Evolutionary conservation across 352 stramenopile genomes (phyloP), one percentile per base, ranked within the genome.

Genomic region (Phytophthora litchii): DNA sequence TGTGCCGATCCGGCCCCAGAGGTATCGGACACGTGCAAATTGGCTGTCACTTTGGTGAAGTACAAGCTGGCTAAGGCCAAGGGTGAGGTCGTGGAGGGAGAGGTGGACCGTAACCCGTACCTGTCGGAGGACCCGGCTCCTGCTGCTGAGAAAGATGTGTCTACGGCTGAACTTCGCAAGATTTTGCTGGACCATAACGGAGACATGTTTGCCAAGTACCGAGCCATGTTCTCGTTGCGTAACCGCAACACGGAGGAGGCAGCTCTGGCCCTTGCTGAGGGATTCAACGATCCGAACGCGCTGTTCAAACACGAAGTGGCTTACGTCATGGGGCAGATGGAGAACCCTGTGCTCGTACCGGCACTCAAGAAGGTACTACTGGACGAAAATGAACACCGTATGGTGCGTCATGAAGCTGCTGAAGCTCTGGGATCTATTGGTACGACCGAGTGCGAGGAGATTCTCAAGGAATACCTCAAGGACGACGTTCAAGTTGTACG

Each of bases 141-240:
- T 10, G 89, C 94, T 7, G 70, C 74, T 7, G 74, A 81, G 67
- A 91, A 91, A 57, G 60, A 76, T 31, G 78, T 96, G 45, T 65
- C 80, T 0, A 90, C 88, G 0, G 59, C 70, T 4, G 73, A 92
- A 58, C 83, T 99, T 37, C 89, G 95, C 38, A 62, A 72, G 27
- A 81, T 96, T 42, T 75, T 99, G 35, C 69, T 94, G 37, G 85
- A 99, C 80, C 56, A 74, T 51, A 66, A 60, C 21, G 70, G 74
- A 8, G 85, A 89, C 49, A 84, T 99, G 14, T 99, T 98, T 51
- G 72, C 89, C 34, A 80, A 87, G 46, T 99, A 99, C 72, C 91
- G 96, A 36, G 97, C 96, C 43, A 99, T 99, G 96, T 99, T 99
- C 68, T 97, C 94, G 29, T 72, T 99, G 20, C 88, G 97, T 21